These are phyloP conservation scores for Oryza glaberrima DNA, from an alignment of 176 grass and related monocot species.

Conservation along the genomic window DNA sequence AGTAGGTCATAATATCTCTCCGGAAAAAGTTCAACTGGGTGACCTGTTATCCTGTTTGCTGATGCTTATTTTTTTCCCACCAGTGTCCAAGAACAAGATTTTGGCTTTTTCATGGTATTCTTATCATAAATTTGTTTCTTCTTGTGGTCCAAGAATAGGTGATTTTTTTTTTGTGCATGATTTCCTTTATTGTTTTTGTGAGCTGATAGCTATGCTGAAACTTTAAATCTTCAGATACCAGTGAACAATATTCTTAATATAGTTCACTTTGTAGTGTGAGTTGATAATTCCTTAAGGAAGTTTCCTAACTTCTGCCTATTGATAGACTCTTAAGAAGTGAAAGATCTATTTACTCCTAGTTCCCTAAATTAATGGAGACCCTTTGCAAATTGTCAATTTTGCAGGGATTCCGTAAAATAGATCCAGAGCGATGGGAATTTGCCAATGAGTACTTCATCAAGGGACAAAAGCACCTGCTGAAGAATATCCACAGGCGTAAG, in stretches of 20 bases:
- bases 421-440: conserved; percentile 96
- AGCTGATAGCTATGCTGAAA: background rate
- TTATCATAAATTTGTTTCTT: background rate
- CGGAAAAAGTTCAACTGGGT: background rate
- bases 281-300: conserved; percentile 6
- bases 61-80: background rate
- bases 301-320: conserved; percentile 22
- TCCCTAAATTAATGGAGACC: background rate
- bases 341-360: background rate
- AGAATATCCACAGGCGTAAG: conserved; percentile 88
- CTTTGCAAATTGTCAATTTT: conserved; percentile 27
- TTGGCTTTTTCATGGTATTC: conserved; percentile 2
- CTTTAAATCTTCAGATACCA: background rate
- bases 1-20: background rate
- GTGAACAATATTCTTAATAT: background rate
- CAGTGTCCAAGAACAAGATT: background rate
- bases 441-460: conserved; percentile 83
- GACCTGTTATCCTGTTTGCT: background rate
- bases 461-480: conserved; percentile 87
- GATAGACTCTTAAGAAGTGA: background rate
- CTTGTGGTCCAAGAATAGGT: background rate
- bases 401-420: conserved; percentile 94
- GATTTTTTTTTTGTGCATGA: background rate
- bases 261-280: background rate
- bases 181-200: too few relatives aligned